A percentile compares a stretch with the other conserved stretches of the same genome.
Conservation (phyloP, 1,139 yeast species). For the Debaryomyces sp. region DNA sequence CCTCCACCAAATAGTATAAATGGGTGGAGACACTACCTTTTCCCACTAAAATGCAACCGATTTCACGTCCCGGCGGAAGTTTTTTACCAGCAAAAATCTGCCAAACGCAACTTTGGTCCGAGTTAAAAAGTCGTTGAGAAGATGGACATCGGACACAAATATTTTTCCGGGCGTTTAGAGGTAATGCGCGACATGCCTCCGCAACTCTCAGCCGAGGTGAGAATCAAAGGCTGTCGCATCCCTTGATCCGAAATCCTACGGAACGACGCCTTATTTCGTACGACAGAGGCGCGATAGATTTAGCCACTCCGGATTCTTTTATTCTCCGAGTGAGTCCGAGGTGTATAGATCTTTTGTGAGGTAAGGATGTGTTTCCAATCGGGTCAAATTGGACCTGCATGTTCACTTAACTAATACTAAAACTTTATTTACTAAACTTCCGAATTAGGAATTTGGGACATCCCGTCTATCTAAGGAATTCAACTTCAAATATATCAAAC, state of each 20-base stretch:
- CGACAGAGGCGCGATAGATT: neutral
- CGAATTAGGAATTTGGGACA: neutral
- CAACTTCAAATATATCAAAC: neutral
- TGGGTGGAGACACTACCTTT: neutral
- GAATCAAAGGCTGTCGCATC: neutral
- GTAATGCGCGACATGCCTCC: neutral
- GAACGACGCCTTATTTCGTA: neutral
- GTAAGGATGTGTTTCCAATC: neutral
- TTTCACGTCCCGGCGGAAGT: neutral
- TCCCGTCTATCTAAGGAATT: neutral
- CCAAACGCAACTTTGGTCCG: neutral
- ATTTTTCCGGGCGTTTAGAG: neutral
- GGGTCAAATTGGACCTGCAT: neutral
- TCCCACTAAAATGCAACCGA: neutral
- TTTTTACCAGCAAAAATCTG: neutral
- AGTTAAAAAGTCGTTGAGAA: neutral
- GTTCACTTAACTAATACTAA: neutral
- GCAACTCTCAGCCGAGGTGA: constrained; percentile 2
- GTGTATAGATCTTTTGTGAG: neutral
- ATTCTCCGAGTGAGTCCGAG: neutral
- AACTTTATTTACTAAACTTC: neutral
- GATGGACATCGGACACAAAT: neutral
- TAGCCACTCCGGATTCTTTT: neutral
- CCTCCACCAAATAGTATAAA: neutral
- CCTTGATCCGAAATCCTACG: neutral